Evolutionary conservation across 2,329 filamentous ascomycete genomes (phyloP), one percentile per base, ranked within the genome.

Genomic region (Whalleya microplaca): DNA sequence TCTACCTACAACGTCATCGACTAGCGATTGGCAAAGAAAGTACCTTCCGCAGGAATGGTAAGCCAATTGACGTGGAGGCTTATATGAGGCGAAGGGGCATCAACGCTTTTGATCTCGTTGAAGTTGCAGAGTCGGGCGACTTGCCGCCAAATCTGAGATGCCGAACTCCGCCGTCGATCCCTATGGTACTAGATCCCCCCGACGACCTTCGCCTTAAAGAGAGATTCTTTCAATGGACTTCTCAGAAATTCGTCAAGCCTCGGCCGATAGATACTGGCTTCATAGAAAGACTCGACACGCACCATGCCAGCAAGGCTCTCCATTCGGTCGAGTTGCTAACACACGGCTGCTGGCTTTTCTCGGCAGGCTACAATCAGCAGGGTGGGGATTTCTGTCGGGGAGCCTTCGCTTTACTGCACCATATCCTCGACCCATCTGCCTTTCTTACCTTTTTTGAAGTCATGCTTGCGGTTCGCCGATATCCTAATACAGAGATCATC

Each of bases 51-150:
- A 64, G 68, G 20, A 70, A 70, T 41, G 68, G 67, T 16, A 66
- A 64, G 46, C 59, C 59, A 5, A 57, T 70, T 51, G 61, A 70
- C 41, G 56, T 69, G 14, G 59, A 64, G 29, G 66, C 63, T 6
- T 70, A 70, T 40, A 69, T 70, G 51, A 63, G 57, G 40, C 58
- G 68, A 56, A 68, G 64, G 54, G 67, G 68, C n/a, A 61, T 70
- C 21, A 65, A 45, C 45, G 61, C 61, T 5, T 59, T 59, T 37
- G 68, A 70, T 49, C 62, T 70, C 14, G 59, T 70, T 21, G 59
- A 64, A 29, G 59, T 54, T 1, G 66, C 65, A 3, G 60, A 62
- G 41, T 61, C 59, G 14, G 59, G 63, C 32, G 65, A 67, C 40
- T 56, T 70, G 20, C 67, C 67, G 2, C 63, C 64, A 18, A 68